Percentiles rank a stretch among this genome's conserved stretches.
Conservation (phyloP, 345 rosid genomes). For the Linum trigynum region DNA sequence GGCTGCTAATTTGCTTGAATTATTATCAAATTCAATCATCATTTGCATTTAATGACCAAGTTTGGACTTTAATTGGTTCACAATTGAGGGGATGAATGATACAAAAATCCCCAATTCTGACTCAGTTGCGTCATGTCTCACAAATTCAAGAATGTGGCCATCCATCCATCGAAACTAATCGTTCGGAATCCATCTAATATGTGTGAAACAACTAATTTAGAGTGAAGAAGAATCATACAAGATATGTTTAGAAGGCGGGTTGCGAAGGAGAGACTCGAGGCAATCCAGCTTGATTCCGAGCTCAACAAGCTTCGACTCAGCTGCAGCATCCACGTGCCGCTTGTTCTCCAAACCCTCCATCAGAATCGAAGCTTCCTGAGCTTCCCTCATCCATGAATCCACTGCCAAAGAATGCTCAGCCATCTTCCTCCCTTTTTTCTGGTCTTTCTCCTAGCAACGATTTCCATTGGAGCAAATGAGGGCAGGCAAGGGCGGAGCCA, state of each 20-base stretch:
- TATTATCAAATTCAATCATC: neutral
- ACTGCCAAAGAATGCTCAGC: slow-evolving; percentile 6
- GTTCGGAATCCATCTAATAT: no score
- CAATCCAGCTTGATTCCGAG: slow-evolving; percentile 49
- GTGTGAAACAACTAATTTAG: no score
- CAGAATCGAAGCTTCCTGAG: slow-evolving; percentile 32
- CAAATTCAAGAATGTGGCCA: neutral
- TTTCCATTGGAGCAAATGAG: no score
- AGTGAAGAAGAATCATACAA: slow-evolving; percentile 23
- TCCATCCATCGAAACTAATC: no score
- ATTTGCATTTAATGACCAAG: neutral
- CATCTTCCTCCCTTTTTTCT: slow-evolving; percentile 8
- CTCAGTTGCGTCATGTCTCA: neutral
- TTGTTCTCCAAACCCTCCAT: slow-evolving; percentile 34
- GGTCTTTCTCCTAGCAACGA: neutral
- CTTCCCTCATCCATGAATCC: slow-evolving; percentile 53
- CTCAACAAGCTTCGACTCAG: slow-evolving; percentile 35
- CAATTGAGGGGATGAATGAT: neutral
- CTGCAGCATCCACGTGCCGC: slow-evolving; percentile 17
- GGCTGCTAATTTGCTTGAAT: neutral
- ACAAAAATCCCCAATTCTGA: neutral
- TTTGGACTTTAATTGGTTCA: neutral
- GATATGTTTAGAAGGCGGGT: slow-evolving; percentile 45
- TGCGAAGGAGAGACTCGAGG: slow-evolving; percentile 46
- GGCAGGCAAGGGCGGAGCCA: no score